Evolutionary conservation across 1,284 basidiomycete genomes (phyloP), one percentile per base, ranked within the genome.

Genomic region (Tetrapyrgos nigripes): DNA sequence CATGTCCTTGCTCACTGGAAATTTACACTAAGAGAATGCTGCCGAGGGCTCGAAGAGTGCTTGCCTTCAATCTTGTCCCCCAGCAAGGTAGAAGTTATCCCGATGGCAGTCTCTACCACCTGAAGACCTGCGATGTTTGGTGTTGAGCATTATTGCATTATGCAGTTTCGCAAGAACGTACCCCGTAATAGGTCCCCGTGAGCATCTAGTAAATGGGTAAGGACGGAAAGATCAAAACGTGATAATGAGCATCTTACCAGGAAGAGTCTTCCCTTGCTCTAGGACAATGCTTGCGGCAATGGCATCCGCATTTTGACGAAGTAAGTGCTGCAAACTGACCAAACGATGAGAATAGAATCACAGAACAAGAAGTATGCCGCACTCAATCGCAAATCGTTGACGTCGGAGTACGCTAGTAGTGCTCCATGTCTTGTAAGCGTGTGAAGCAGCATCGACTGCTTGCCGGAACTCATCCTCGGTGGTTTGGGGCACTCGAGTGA

Each of bases 1-100:
- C 97, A 98, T 99, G 71, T 98, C 96, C 75, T 90, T 95, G 75
- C 92, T 93, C 8, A 97, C 94, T 91, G 60, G 14, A 52, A 31
- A 21, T 21, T 26, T n/a, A 4, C 50, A 19, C n/a, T 21, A 28
- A 5, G 5, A 28, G 5, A 60, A 55, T 27, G 23, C 9, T 13
- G 24, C 26, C 51, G 13, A 33, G 33, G 48, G 31, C 31, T 23
- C 27, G 17, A 37, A 17, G 17, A 44, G 5, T 21, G 46, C 61
- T n/a, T 59, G 83, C 93, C 92, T 83, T 98, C 97, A 55, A 98
- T 78, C 70, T 96, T 94, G 64, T 97, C 92, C 2, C 94, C 96
- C 51, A 97, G 81, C 23, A 98, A 76, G 13, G 88, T 90, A 1
- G 88, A 89, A 1, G 97, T 94, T 65, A 96, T 89, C 29, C 88